phyloP scores from a whole-genome alignment of 148 eudicot species.

The Polygonum maritimum region DNA sequence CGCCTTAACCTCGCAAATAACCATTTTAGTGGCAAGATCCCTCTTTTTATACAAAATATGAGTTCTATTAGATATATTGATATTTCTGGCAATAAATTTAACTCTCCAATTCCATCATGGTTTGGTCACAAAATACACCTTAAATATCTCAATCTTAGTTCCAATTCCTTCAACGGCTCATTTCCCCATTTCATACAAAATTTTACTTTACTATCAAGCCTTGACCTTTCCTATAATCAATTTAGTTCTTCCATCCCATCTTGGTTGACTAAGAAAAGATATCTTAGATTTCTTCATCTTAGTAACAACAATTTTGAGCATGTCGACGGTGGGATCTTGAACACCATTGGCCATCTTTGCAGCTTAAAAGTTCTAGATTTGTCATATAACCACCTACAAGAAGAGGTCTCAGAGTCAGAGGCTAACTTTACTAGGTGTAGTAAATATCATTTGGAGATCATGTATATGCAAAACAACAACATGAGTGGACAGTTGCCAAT shows the following conservation, averaged over 20 bases:
- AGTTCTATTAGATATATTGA: slow-evolving; percentile 16
- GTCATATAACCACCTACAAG: neutral
- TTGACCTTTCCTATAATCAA: neutral
- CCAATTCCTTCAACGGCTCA: neutral
- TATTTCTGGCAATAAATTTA: slow-evolving; percentile 10
- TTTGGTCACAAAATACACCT: neutral
- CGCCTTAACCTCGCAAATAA: neutral
- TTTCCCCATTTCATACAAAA: neutral
- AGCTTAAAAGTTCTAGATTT: neutral
- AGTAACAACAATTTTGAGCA: neutral
- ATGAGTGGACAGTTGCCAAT: neutral
- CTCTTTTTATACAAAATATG: slow-evolving; percentile 11
- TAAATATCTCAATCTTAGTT: neutral
- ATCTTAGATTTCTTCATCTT: neutral
- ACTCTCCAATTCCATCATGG: slow-evolving; percentile 5
- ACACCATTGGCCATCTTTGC: neutral
- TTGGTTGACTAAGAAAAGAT: neutral
- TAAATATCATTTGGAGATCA: neutral
- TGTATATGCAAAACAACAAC: neutral
- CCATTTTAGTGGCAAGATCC: slow-evolving; percentile 11
- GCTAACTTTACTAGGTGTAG: neutral
- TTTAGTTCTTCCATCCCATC: neutral
- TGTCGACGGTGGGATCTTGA: neutral
- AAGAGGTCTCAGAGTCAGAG: neutral
- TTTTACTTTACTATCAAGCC: neutral